Base-by-base conservation (phyloP, 495 filamentous ascomycete species). In the Penicillium fimorum region DNA sequence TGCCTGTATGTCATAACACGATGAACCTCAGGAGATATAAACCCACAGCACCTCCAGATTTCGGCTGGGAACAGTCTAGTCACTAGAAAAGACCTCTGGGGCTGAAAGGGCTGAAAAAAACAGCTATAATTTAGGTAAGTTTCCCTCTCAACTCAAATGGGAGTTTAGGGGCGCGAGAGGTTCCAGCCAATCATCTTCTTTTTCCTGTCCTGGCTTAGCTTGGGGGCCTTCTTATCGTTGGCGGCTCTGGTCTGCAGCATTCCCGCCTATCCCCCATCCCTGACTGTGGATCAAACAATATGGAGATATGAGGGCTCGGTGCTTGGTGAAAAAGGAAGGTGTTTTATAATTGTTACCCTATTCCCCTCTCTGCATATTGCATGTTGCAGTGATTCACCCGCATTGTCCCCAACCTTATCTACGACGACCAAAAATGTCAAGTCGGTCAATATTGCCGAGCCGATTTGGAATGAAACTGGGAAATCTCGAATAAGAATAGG, bases 391-490 rank as follows among this genome's bases (percentile, higher is more conserved):
- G 50, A 52, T 52, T 35, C 27, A 35, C 41, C 51, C 27, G 40
- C 41, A 18, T 53, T 38, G 33, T 10, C 30, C 24, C 25, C 45
- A 56, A 49, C 53, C 45, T 56, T 56, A 56, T 56, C 53, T 48
- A 13, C 22, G 11, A 33, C 29, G 7, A 17, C 33, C 33, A 25
- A 32, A 55, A 27, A 25, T 12, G 22, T 47, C 5, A 44, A 35
- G 4, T 42, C 53, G 35, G 53, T 41, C 27, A 49, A 24, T 41
- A 25, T 49, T 49, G 22, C 53, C 35, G 53, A 50, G 24, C 4
- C 1, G 10, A 33, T 7, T 15, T 17, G 20, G 22, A 27, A 25
- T 45, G 3, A n/a, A 22, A 20, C 5, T 1, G 2, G 24, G 22
- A 24, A 46, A 25, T 17, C 6, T n/a, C 43, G 43, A 45, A 13